Conservation (phyloP, 1,284 basidiomycete genomes). For the Marasmius fiardii region DNA sequence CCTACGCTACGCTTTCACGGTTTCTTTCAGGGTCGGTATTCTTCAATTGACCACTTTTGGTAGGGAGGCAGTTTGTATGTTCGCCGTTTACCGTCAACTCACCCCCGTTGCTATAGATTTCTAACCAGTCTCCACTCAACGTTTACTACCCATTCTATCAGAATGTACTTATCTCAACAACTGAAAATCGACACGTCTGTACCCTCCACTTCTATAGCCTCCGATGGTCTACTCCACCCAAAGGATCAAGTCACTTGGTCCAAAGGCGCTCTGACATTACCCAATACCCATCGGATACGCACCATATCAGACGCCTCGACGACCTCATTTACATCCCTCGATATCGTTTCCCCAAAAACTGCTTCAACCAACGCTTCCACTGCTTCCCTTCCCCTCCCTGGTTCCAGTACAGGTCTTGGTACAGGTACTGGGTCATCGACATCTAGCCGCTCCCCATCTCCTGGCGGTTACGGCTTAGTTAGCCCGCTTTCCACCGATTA, state of each 20-base stretch:
- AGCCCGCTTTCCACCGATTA: conserved; percentile 33
- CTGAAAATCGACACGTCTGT: neutral
- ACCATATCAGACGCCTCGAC: conserved; percentile 51
- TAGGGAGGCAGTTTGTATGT: too few species aligned
- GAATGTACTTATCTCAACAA: neutral
- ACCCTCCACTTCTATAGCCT: neutral
- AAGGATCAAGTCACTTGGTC: too few species aligned
- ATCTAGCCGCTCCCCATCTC: conserved; percentile 24
- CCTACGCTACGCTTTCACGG: too few species aligned
- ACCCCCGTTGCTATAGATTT: too few species aligned
- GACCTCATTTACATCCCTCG: conserved; percentile 46
- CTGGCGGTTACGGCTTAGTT: conserved; percentile 17
- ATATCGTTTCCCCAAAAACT: conserved; percentile 44
- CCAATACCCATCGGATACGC: conserved; percentile 29
- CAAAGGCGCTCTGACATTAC: neutral
- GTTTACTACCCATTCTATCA: neutral
- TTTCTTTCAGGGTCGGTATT: too few species aligned
- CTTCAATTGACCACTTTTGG: too few species aligned
- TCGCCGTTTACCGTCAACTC: too few species aligned
- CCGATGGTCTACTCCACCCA: neutral
- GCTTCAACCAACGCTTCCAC: conserved; percentile 54
- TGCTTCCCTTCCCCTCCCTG: conserved; percentile 42
- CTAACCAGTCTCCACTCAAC: too few species aligned
- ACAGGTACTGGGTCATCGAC: too few species aligned
- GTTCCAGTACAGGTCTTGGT: too few species aligned